Base-by-base conservation (phyloP, 345 rosid genomes). In the Bruguiera parviflora region DNA sequence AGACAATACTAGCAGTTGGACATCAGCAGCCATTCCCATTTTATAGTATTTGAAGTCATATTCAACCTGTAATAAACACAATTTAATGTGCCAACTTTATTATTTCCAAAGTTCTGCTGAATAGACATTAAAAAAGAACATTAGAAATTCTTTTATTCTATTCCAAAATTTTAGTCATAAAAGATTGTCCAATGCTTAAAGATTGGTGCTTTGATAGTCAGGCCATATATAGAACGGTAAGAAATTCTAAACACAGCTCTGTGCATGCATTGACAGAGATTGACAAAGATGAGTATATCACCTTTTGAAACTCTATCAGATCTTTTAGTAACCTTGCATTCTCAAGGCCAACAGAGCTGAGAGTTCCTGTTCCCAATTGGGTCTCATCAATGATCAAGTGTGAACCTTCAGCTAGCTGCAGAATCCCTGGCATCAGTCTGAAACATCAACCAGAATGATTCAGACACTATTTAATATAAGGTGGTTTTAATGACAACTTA, bases 11-110 rank as follows among this genome's bases (percentile, higher is more conserved):
- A 92, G 88, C 79, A 95, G 66, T 69, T 85, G 96, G 66, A 89
- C 79, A 83, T 95, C 96, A 35, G 99, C 84, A 4, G 84, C 63
- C 93, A 92, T 88, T 57, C 92, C 96, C 96, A 92, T 87, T 75
- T 88, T 87, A 66, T 92, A 89, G 81, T 84, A 95, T 71, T 84
- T 79, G 65, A 95, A 95, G 76, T 92, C 95, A 74, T 92, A 95
- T 64, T 86, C 96, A 53, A 92, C 92, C 99, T 92, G 86, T 56
- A 71, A 80, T 65, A 81, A 53, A 31, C 69, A 32, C 33, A 25
- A 16, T 20, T 4, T 8, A 31, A 49, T 52, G 5, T 9, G 21
- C 10, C 24, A 39, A 53, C 28, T 27, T 47, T 46, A 27, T 32
- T 27, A 52, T 31, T 49, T 27, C 28, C 59, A 33, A 27, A 13